These are phyloP conservation scores for Cytospora chrysosperma DNA, from an alignment of 2,329 filamentous ascomycete genomes.

Conservation along the genomic window DNA sequence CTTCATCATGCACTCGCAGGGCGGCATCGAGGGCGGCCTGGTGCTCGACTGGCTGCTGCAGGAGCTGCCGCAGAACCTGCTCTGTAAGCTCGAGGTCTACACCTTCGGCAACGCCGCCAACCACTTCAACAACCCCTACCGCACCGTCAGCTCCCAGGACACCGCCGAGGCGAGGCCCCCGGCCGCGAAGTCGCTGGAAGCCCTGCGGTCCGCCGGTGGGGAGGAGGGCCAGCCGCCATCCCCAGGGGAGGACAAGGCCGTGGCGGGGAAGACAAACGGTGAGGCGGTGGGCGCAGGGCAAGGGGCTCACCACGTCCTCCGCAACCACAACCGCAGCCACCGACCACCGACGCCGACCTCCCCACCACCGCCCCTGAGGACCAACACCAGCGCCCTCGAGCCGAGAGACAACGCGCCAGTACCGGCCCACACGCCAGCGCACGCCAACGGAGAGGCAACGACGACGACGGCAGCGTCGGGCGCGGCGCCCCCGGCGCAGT, in stretches of 20 bases:
- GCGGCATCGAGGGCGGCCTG: constrained; percentile 70
- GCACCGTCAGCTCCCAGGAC: constrained; percentile 46
- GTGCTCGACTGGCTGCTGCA: constrained; percentile 76
- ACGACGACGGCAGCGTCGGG: too few relatives aligned
- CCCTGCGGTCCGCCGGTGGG: constrained; percentile 15
- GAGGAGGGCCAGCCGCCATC: too few relatives aligned
- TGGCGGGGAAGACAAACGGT: not conserved
- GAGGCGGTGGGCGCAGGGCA: too few relatives aligned
- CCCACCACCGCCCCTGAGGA: constrained; percentile 9
- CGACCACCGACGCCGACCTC: constrained; percentile 7
- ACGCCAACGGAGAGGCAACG: not conserved
- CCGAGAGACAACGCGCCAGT: not conserved
- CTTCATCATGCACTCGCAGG: constrained; percentile 75
- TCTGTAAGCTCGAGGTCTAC: constrained; percentile 71
- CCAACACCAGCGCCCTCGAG: constrained; percentile 7
- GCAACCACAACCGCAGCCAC: not conserved
- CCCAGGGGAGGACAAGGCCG: not conserved
- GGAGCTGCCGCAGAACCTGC: constrained; percentile 64
- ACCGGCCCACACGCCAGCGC: too few relatives aligned
- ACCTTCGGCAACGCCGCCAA: constrained; percentile 79
- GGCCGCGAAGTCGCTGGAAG: constrained; percentile 35
- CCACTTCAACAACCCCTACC: constrained; percentile 76
- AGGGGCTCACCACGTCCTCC: not conserved
- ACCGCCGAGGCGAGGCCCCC: constrained; percentile 38
- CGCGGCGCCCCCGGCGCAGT: constrained; percentile 39